Evolutionary conservation across 768 basidiomycete species (phyloP), one percentile per base, ranked within the genome.

Genomic region (Rhodocollybia butyracea): DNA sequence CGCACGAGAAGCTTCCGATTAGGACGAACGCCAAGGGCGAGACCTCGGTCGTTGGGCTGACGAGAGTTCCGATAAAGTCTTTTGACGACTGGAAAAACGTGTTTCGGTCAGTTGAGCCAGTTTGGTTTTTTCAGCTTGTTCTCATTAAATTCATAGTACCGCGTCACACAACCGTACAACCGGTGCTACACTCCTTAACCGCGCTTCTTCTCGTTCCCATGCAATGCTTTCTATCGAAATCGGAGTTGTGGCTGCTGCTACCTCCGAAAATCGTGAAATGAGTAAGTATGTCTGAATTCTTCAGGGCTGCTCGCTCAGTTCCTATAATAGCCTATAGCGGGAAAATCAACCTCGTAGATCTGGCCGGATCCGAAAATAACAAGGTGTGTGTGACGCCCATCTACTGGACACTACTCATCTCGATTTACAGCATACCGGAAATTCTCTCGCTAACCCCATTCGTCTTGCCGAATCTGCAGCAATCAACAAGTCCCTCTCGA

Each of bases 401-500:
- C 21, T 29, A 11, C 17, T 27, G 26, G 24, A 11, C 7, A 24
- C 32, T 38, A n/a, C n/a, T 34, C 22, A 10, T 22, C 34, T 50
- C 22, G n/a, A 17, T 38, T 38, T 4, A 1, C 22, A 85, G 78
- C 76, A 89, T 27, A 94, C 94, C 4, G 92, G 93, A 5, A 94
- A 94, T 60, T 50, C 48, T 22, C 34, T 50, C 5, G 48, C 48
- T 26, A 89, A 94, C 64, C 74, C 84, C 1, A 84, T 81, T n/a
- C 84, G 94, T 2, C 91, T 94, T 86, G 84, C 86, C 2, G 94
- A 96, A 70, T 90, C 88, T 3, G 73, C 89, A 3, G 91, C 92
- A 17, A 96, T 96, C 68, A 96, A 96, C 72, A 92, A 90, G 66
- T 91, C 89, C 6, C 70, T 96, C 42, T 90, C 90, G 57, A 88